Conservation (phyloP, 306 rosid genomes). For the Castanospermum australe region DNA sequence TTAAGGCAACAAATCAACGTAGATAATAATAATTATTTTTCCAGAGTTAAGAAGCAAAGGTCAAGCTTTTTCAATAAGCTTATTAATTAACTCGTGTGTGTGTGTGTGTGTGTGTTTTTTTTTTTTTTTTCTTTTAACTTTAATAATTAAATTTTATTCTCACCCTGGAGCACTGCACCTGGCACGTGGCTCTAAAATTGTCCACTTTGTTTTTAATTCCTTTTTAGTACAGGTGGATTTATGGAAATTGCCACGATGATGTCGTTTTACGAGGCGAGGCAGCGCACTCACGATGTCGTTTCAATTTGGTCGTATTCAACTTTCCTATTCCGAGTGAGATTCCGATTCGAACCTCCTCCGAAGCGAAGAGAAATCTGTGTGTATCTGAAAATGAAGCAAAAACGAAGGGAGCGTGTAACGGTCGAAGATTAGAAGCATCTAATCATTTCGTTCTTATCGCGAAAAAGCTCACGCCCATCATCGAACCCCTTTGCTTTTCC, state of each 20-base stretch:
- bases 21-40: neutral
- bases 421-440: conserved; percentile 24
- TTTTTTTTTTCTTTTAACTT: too few species aligned
- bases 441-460: conserved; percentile 32
- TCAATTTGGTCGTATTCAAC: conserved; percentile 18
- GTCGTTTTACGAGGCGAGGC: conserved; percentile 17
- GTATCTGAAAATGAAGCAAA: neutral
- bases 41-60: too few species aligned
- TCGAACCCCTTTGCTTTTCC: conserved; percentile 33
- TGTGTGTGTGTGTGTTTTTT: too few species aligned
- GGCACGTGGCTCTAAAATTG: neutral
- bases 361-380: neutral
- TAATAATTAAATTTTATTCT: too few species aligned
- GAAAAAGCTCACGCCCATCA: conserved; percentile 32
- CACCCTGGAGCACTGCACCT: neutral
- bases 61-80: too few species aligned
- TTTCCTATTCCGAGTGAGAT: neutral
- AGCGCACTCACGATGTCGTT: conserved; percentile 21
- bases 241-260: neutral
- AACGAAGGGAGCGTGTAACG: conserved; percentile 29
- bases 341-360: neutral
- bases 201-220: conserved; percentile 10
- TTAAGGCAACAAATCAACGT: neutral
- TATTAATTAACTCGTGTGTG: too few species aligned
- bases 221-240: neutral